Percentiles rank a stretch among this genome's conserved stretches.
phyloP scores from a whole-genome alignment of 192 early-diverging fungal genomes.

The Phlyctochytrium arcticum region DNA sequence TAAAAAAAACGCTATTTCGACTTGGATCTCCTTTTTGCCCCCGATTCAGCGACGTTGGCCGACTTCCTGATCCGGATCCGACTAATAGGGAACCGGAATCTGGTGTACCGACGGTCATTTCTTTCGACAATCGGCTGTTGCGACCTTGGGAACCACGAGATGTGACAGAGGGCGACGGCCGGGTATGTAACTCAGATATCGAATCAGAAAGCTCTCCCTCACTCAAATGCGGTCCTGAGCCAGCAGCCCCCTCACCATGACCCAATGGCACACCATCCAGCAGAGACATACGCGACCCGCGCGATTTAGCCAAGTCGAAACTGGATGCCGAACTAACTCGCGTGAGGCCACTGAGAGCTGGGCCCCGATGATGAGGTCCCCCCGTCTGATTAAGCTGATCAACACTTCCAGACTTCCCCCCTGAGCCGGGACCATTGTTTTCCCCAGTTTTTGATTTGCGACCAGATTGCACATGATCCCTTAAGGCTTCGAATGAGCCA shows the following conservation, averaged over 20 bases:
- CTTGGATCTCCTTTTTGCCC: background rate
- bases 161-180: background rate
- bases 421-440: background rate
- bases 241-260: background rate
- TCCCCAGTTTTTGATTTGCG: background rate
- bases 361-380: background rate
- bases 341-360: background rate
- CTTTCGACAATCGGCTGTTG: background rate
- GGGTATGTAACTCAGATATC: background rate
- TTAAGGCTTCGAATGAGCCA: conserved; percentile 13
- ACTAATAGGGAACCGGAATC: too few relatives aligned
- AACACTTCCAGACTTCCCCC: background rate
- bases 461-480: background rate
- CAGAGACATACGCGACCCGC: background rate
- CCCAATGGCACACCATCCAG: background rate
- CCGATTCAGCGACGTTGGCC: too few relatives aligned
- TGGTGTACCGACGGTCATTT: background rate
- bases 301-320: background rate
- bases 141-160: background rate
- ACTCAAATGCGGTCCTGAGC: background rate
- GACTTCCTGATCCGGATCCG: background rate
- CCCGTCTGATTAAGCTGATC: background rate
- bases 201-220: background rate
- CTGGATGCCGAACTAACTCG: background rate
- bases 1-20: conserved; percentile 9